These are phyloP conservation scores for Aulographum hederae DNA, from an alignment of 2,329 filamentous ascomycete species.

Conservation along the genomic window DNA sequence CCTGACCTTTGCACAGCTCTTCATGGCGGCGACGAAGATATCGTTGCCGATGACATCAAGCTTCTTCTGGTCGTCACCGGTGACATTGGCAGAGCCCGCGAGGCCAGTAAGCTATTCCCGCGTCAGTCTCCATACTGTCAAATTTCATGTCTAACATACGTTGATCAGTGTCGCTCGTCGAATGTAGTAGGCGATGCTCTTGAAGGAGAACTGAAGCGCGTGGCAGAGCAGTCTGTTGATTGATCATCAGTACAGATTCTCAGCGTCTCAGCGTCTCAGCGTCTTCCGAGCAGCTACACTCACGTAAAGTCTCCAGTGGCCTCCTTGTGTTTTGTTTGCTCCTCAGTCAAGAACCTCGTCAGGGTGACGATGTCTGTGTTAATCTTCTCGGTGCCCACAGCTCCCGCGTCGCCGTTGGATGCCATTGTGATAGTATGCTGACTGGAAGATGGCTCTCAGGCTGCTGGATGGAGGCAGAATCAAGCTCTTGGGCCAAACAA, in stretches of 20 bases:
- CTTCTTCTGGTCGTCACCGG: slow-evolving; percentile 98
- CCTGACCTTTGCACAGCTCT: slow-evolving; percentile 74
- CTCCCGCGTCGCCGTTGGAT: slow-evolving; percentile 23
- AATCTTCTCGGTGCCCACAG: slow-evolving; percentile 53
- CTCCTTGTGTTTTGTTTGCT: slow-evolving; percentile 82
- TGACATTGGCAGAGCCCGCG: slow-evolving; percentile 84
- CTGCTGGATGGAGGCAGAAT: no score
- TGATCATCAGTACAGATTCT: not conserved
- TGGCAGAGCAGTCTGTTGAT: slow-evolving; percentile 72
- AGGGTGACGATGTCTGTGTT: slow-evolving; percentile 95
- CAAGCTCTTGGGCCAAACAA: no score
- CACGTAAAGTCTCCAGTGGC: slow-evolving; percentile 98
- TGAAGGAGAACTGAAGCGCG: slow-evolving; percentile 97
- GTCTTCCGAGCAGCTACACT: slow-evolving; percentile 14
- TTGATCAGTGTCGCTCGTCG: slow-evolving; percentile 89
- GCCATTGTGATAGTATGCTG: slow-evolving; percentile 14
- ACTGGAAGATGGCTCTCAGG: no score
- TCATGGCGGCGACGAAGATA: slow-evolving; percentile 91
- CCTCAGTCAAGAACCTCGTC: slow-evolving; percentile 88
- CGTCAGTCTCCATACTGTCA: no score
- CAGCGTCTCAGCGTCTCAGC: slow-evolving; percentile 2
- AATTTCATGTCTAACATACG: slow-evolving; percentile 19
- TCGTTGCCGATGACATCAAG: slow-evolving; percentile 98
- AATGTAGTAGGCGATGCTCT: slow-evolving; percentile 99
- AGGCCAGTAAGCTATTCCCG: slow-evolving; percentile 71